A percentile compares a stretch with the other conserved stretches of the same genome.
Conservation (phyloP, 352 stramenopile species). For the Phytophthora constricta region DNA sequence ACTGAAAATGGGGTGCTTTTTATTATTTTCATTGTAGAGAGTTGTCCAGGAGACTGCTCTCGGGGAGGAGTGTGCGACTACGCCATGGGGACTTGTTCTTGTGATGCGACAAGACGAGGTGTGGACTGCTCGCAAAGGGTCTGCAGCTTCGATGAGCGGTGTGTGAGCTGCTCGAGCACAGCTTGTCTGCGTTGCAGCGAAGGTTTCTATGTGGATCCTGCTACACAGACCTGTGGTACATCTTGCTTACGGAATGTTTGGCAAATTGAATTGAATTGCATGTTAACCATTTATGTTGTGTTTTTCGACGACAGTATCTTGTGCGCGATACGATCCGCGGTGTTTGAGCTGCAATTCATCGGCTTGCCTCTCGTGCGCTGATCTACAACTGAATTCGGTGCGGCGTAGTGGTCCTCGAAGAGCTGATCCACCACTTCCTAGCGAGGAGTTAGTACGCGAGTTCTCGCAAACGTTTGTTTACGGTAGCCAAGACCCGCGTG, state of each 20-base stretch:
- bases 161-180: slow-evolving; percentile 82
- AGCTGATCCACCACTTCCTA: slow-evolving; percentile 73
- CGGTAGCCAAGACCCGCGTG: slow-evolving; percentile 84
- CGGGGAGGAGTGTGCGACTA: slow-evolving; percentile 90
- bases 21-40: slow-evolving; percentile 42
- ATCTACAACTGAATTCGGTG: slow-evolving; percentile 92
- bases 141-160: slow-evolving; percentile 86
- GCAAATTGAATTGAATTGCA: background rate
- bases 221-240: slow-evolving; percentile 74
- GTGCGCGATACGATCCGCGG: slow-evolving; percentile 89
- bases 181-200: slow-evolving; percentile 87
- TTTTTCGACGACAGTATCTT: slow-evolving; percentile 57
- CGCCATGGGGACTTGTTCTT: slow-evolving; percentile 86
- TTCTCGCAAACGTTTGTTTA: slow-evolving; percentile 92
- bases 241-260: background rate
- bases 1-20: background rate
- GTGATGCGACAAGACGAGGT: slow-evolving; percentile 69
- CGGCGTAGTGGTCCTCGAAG: slow-evolving; percentile 85
- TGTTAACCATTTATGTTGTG: background rate
- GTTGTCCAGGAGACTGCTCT: slow-evolving; percentile 91
- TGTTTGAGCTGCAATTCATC: slow-evolving; percentile 87
- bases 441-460: slow-evolving; percentile 90
- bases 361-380: slow-evolving; percentile 88
- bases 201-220: slow-evolving; percentile 85
- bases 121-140: slow-evolving; percentile 82